These are phyloP conservation scores for Escovopsis weberi DNA, from an alignment of 2,329 filamentous ascomycete genomes.

Conservation along the genomic window DNA sequence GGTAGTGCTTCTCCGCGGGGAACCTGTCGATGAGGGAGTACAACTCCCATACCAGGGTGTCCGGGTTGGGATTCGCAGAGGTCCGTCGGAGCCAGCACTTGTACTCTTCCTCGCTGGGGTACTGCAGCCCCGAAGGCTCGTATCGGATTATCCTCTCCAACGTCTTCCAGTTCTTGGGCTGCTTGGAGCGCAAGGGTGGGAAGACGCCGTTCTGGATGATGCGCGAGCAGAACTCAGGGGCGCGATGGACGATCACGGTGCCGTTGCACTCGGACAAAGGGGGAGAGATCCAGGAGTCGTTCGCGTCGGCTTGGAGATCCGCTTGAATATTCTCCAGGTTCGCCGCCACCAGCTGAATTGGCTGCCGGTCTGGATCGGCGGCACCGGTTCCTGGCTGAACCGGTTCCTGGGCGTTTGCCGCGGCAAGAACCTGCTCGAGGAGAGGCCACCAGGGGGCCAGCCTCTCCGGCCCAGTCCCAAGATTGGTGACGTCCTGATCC, in stretches of 20 bases:
- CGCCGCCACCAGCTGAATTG: neutral
- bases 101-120: neutral
- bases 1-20: conserved; percentile 1
- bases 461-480: neutral
- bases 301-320: no score
- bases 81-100: neutral
- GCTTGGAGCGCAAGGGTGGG: neutral
- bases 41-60: neutral
- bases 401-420: no score
- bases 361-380: no score
- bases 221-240: no score
- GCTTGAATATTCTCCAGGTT: neutral
- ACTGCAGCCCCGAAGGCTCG: neutral
- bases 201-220: neutral
- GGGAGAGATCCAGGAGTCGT: no score
- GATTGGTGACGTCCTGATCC: neutral
- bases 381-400: no score
- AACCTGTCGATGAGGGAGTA: conserved; percentile 9
- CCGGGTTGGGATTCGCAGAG: neutral
- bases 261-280: no score
- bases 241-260: no score
- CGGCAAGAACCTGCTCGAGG: neutral
- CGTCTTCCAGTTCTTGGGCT: neutral
- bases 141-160: neutral
- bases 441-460: neutral